Base-by-base conservation (phyloP, 139 green algal genomes). In the Volvox africanus region DNA sequence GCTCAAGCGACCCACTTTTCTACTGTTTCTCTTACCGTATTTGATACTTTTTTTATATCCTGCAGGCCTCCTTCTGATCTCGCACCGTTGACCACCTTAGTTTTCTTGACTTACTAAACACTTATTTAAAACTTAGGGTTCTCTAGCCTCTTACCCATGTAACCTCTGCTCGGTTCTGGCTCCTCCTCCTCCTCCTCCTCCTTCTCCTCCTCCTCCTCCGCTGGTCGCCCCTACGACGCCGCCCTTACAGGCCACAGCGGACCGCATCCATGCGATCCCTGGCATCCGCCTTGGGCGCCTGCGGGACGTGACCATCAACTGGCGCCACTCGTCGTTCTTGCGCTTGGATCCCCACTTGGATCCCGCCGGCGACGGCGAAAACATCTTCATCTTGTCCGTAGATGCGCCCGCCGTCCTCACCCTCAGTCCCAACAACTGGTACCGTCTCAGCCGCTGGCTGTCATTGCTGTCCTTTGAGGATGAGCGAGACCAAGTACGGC, bases 281-380 rank as follows among this genome's bases (percentile, higher is more conserved):
- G 90, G 90, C 2, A 61, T 93, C 33, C 75, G 83, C 13, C 90
- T 93, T 62, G 91, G 91, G 18, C 78, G 75, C 6, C 86, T 93
- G 16, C 78, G 86, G 1, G 91, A 93, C 68, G 86, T 93, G n/a
- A 93, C 91, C 13, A 21, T 93, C 78, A 93, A 93, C 91, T 93
- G 77, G 37, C 91, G 91, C 30, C 77, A 89, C 78, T 69, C 37
- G 5, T 61, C n/a, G 44, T 93, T 93, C 67, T 67, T 91, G n/a
- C 86, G 91, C 22, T 62, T 93, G 6, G 91, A 93, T 69, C 91
- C 91, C 9, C 91, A 93, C 68, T 18, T 93, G 30, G 91, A 93
- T 86, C 91, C 91, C 0, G 79, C 35, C 28, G 37, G 5, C 6
- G 91, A 93, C 79, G 91, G 91, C 26, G 85, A 91, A 78, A 91